A percentile compares a stretch with the other conserved stretches of the same genome.
These are phyloP conservation scores for Panicum hallii DNA, from an alignment of 202 grass and related monocot species.

Conservation along the genomic window DNA sequence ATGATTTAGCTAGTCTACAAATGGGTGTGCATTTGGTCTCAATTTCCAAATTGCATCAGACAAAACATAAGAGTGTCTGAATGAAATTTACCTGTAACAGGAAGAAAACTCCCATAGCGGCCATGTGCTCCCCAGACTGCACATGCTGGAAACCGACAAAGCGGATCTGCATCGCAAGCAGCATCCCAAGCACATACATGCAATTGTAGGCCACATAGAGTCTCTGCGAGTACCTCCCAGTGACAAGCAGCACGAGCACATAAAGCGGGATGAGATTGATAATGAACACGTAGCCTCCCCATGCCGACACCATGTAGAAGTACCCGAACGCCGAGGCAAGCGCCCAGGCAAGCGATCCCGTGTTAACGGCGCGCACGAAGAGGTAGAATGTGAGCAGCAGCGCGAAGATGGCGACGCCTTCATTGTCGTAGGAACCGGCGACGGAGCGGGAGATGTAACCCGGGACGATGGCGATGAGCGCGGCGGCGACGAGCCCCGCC, in stretches of 20 bases:
- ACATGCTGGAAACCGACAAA: conserved; percentile 99
- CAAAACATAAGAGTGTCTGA: not conserved
- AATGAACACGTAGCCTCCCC: conserved; percentile 99
- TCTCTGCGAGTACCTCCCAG: conserved; percentile 94
- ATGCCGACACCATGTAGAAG: conserved; percentile 99
- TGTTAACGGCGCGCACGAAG: conserved; percentile 96
- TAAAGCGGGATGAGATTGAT: conserved; percentile 95
- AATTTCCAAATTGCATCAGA: not conserved
- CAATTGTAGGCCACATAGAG: conserved; percentile 99
- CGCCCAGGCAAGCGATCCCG: conserved; percentile 83
- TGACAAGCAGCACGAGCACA: conserved; percentile 90
- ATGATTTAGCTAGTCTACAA: conserved; percentile 4
- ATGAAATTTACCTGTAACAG: conserved; percentile 68
- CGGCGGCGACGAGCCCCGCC: conserved; percentile 84
- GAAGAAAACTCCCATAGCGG: conserved; percentile 96
- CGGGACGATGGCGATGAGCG: conserved; percentile 90
- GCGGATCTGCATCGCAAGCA: conserved; percentile 98
- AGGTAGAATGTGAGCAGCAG: conserved; percentile 98
- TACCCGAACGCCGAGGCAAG: conserved; percentile 92
- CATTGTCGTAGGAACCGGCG: conserved; percentile 90
- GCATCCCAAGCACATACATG: conserved; percentile 91
- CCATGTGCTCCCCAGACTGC: conserved; percentile 98
- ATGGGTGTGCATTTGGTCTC: not conserved
- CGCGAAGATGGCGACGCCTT: conserved; percentile 95
- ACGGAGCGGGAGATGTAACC: conserved; percentile 99